Percentiles rank a stretch among this genome's conserved stretches.
These are phyloP conservation scores for Gentiana straminea DNA, from an alignment of 257 asterid species.

Conservation along the genomic window DNA sequence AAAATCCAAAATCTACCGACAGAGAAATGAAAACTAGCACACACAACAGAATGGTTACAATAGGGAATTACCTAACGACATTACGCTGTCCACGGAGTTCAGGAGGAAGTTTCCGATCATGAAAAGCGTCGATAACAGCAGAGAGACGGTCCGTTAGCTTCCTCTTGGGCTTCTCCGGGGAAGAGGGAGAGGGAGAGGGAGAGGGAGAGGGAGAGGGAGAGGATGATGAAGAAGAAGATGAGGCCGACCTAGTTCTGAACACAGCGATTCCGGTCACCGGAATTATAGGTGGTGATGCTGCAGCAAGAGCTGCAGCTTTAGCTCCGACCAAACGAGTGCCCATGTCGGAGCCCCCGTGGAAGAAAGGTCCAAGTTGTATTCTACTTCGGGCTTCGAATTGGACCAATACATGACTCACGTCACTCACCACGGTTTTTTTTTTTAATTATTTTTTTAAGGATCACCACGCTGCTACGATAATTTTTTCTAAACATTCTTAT, in stretches of 20 bases:
- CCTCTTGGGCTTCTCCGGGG: constrained; percentile 18
- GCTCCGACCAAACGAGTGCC: constrained; percentile 33
- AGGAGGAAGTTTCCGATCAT: constrained; percentile 80
- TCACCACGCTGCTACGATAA: no score
- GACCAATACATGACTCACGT: neutral
- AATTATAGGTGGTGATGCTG: neutral
- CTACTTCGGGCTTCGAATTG: constrained; percentile 5
- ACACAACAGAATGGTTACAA: neutral
- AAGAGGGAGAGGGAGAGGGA: constrained; percentile 13
- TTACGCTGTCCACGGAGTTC: constrained; percentile 87
- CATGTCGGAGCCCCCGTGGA: constrained; percentile 27
- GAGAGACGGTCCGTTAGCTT: constrained; percentile 56
- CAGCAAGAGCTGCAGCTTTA: constrained; percentile 2
- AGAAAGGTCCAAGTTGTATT: constrained; percentile 6
- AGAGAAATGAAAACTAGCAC: neutral
- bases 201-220: constrained; percentile 3
- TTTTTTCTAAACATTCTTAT: no score
- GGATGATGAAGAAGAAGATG: constrained; percentile 23
- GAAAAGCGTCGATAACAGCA: constrained; percentile 66
- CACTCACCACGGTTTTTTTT: neutral
- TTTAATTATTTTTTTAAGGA: no score
- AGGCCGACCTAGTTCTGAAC: constrained; percentile 12
- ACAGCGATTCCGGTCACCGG: constrained; percentile 9
- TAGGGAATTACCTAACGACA: constrained; percentile 40
- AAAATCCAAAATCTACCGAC: neutral